These are phyloP conservation scores for Petrea volubilis DNA, from an alignment of 257 asterid species.

Conservation along the genomic window DNA sequence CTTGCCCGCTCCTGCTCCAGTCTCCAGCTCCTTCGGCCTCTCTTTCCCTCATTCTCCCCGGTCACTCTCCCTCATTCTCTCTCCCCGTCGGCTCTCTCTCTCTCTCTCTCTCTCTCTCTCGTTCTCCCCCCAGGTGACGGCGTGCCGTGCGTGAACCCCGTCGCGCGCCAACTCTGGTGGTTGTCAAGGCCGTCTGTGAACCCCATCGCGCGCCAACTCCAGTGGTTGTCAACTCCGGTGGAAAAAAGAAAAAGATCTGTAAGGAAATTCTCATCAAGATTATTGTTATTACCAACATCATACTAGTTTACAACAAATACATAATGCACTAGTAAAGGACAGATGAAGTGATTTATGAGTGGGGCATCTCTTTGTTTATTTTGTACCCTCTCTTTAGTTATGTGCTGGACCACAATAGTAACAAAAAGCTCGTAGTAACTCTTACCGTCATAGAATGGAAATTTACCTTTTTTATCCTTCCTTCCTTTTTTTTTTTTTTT, in stretches of 20 bases:
- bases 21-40: no score
- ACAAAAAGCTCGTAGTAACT: conserved; percentile 42
- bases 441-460: conserved; percentile 35
- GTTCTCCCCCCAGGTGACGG: no score
- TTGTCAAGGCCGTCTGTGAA: no score
- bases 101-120: no score
- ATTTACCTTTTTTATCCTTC: conserved; percentile 11
- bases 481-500: background rate
- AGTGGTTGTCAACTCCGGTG: no score
- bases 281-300: conserved; percentile 66
- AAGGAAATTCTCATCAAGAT: conserved; percentile 60
- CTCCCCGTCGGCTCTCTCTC: no score
- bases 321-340: conserved; percentile 67
- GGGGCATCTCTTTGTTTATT: conserved; percentile 52
- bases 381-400: conserved; percentile 55
- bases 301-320: conserved; percentile 54
- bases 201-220: no score
- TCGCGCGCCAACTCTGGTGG: no score
- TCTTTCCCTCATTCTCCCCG: no score
- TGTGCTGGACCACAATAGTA: conserved; percentile 58
- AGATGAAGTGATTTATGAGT: conserved; percentile 72
- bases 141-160: no score
- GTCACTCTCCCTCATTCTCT: no score
- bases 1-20: no score
- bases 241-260: conserved; percentile 42